These are phyloP conservation scores for Cordia subcordata DNA, from an alignment of 257 asterid species.

Conservation along the genomic window DNA sequence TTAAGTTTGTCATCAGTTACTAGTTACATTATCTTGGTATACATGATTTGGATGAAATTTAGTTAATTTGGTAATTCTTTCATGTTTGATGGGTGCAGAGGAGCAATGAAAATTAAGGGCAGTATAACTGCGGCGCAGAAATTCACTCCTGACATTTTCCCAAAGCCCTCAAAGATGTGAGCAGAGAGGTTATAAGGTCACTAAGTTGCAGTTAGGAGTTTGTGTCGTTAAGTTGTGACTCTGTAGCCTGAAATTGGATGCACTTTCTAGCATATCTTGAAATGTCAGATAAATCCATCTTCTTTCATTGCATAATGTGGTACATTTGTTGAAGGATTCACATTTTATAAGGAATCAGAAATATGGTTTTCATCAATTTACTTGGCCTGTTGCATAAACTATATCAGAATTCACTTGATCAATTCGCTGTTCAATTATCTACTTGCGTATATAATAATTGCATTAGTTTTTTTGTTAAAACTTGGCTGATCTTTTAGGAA, in stretches of 20 bases:
- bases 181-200: not conserved
- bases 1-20: not conserved
- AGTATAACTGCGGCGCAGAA: conserved; percentile 90
- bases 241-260: not conserved
- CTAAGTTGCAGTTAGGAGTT: not conserved
- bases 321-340: not conserved
- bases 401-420: too few relatives aligned
- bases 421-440: too few relatives aligned
- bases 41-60: not conserved
- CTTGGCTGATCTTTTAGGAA: too few relatives aligned
- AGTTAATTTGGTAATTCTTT: not conserved
- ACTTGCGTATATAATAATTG: too few relatives aligned
- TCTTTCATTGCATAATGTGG: conserved; percentile 4
- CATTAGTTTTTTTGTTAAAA: too few relatives aligned
- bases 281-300: not conserved
- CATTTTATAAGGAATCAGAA: conserved; percentile 3
- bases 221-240: not conserved
- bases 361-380: too few relatives aligned
- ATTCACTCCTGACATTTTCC: conserved; percentile 91
- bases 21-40: not conserved
- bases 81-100: conserved; percentile 36
- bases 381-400: too few relatives aligned
- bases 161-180: conserved; percentile 96
- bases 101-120: conserved; percentile 84
- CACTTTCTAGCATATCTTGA: not conserved